phyloP scores from a whole-genome alignment of 257 asterid species.

The Capsicum chinense region DNA sequence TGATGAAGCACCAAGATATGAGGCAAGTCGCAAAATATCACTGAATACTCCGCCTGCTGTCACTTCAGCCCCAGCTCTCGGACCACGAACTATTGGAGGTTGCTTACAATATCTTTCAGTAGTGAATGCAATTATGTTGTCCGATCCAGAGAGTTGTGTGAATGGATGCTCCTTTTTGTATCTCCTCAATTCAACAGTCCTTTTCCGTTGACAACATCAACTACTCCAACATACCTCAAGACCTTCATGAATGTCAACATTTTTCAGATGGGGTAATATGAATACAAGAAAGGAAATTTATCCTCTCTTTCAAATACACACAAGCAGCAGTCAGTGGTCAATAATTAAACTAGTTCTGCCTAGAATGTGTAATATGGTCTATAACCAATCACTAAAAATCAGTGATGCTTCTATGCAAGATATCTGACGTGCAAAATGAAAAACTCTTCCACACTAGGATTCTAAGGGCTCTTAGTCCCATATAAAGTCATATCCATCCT shows the following conservation, averaged over 20 bases:
- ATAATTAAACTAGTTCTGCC: neutral
- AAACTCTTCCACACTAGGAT: neutral
- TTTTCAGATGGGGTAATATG: neutral
- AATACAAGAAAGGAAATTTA: neutral
- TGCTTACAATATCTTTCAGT: slow-evolving; percentile 90
- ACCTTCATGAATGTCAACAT: slow-evolving; percentile 55
- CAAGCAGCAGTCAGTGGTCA: neutral
- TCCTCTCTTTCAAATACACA: neutral
- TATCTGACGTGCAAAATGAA: neutral
- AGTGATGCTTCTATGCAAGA: neutral
- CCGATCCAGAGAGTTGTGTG: slow-evolving; percentile 95
- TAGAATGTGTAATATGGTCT: no score
- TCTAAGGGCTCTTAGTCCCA: neutral
- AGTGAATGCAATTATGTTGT: slow-evolving; percentile 93
- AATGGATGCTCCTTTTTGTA: slow-evolving; percentile 89
- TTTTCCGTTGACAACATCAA: slow-evolving; percentile 74
- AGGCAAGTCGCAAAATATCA: slow-evolving; percentile 92
- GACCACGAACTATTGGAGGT: slow-evolving; percentile 91
- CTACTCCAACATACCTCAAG: slow-evolving; percentile 92
- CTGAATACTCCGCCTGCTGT: slow-evolving; percentile 97
- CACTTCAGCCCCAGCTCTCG: slow-evolving; percentile 99
- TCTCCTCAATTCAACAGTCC: slow-evolving; percentile 82
- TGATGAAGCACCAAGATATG: slow-evolving; percentile 97
- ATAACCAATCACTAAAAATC: neutral
- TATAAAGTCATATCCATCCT: neutral